Evolutionary conservation across 2,329 filamentous ascomycete genomes (phyloP).

Genomic region (Trichoderma brevicompactum): DNA sequence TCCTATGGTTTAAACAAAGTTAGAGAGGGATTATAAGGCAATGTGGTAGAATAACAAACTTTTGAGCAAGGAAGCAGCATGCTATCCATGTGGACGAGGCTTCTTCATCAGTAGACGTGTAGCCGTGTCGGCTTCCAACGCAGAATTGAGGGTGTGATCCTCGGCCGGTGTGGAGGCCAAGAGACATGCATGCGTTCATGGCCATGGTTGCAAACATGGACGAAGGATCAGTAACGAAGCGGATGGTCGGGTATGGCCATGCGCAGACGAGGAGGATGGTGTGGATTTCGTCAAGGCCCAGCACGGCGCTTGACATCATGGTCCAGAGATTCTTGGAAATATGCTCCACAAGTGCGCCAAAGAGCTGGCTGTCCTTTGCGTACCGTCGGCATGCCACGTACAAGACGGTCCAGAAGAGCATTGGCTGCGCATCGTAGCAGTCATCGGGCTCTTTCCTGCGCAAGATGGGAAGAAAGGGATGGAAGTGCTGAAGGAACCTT

Average conservation of each 20-base stretch:
- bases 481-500: slow-evolving; percentile 58
- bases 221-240: slow-evolving; percentile 57
- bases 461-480: slow-evolving; percentile 58
- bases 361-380: slow-evolving; percentile 47
- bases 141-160: slow-evolving; percentile 56
- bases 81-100: slow-evolving; percentile 59
- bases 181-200: slow-evolving; percentile 52
- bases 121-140: slow-evolving; percentile 49
- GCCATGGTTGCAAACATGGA: slow-evolving; percentile 52
- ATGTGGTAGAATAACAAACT: slow-evolving; percentile 38
- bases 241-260: slow-evolving; percentile 57
- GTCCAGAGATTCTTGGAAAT: slow-evolving; percentile 53
- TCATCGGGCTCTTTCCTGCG: slow-evolving; percentile 55
- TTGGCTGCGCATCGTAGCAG: slow-evolving; percentile 52
- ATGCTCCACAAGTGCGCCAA: slow-evolving; percentile 52
- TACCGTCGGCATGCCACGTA: slow-evolving; percentile 56
- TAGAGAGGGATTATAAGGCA: no score
- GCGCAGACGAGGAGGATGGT: slow-evolving; percentile 56
- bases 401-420: slow-evolving; percentile 61
- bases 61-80: slow-evolving; percentile 57
- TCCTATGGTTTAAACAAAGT: background rate
- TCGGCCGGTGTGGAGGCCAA: slow-evolving; percentile 58
- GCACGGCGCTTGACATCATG: slow-evolving; percentile 48
- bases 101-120: slow-evolving; percentile 55
- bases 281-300: slow-evolving; percentile 55